A percentile compares a stretch with the other conserved stretches of the same genome.
These are phyloP conservation scores for Globisporangium uncinulatum DNA, from an alignment of 352 stramenopile genomes.

Conservation along the genomic window DNA sequence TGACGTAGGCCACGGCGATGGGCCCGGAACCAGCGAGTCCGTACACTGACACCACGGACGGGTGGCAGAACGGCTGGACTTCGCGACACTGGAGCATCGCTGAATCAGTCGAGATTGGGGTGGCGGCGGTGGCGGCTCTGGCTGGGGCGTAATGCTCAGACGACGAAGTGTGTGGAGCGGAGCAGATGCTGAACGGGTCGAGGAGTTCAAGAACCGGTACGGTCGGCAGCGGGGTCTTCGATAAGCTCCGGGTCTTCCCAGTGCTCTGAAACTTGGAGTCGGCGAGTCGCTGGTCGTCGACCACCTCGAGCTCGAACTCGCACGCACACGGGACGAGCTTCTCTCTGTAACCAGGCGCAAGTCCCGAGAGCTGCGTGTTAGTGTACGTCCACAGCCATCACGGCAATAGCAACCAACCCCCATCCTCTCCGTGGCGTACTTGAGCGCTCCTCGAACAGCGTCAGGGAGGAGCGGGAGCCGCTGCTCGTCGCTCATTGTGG, in stretches of 20 bases:
- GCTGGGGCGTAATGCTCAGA: no score
- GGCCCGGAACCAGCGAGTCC: slow-evolving; percentile 44
- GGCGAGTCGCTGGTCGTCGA: slow-evolving; percentile 33
- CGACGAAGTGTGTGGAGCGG: no score
- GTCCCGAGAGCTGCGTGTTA: background rate
- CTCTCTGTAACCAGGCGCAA: slow-evolving; percentile 22
- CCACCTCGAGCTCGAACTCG: slow-evolving; percentile 47
- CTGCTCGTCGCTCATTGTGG: slow-evolving; percentile 53
- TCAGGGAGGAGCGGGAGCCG: slow-evolving; percentile 49
- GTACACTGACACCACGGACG: slow-evolving; percentile 22
- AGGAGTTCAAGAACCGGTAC: slow-evolving; percentile 18
- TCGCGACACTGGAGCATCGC: slow-evolving; percentile 30
- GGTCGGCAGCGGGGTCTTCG: slow-evolving; percentile 1
- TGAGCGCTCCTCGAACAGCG: slow-evolving; percentile 39
- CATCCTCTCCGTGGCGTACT: slow-evolving; percentile 18
- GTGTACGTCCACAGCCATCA: background rate
- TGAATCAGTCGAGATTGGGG: background rate
- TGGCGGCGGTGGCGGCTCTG: no score
- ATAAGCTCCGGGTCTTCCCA: background rate
- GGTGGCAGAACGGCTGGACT: slow-evolving; percentile 59
- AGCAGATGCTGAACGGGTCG: slow-evolving; percentile 20
- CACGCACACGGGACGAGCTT: slow-evolving; percentile 43
- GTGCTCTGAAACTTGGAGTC: slow-evolving; percentile 34
- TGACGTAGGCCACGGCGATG: slow-evolving; percentile 49
- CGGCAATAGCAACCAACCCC: background rate